Evolutionary conservation across 2,329 filamentous ascomycete genomes (phyloP), one percentile per base, ranked within the genome.

Genomic region (Fusarium buharicum): DNA sequence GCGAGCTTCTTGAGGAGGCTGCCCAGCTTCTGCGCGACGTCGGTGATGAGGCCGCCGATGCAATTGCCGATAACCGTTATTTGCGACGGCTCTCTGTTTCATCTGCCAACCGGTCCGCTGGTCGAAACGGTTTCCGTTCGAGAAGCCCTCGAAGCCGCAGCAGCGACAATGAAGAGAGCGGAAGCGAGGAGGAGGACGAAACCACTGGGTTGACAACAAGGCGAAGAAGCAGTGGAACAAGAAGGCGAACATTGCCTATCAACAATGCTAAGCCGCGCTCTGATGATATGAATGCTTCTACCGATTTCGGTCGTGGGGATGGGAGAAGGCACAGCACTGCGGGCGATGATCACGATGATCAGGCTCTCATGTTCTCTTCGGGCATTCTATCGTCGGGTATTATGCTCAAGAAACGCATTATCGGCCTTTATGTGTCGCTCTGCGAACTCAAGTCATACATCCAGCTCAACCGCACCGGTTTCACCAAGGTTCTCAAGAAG

Each of bases 401-500:
- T 65, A 94, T 93, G 70, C 79, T 99, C 63, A 98, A 98, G 83
- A 97, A 97, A 80, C 88, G 93, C 50, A 90, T 92, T 51, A 87
- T 96, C 66, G 88, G 88, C 73, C 82, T 93, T 58, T 99, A 97
- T 73, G 95, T 99, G 40, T 90, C 92, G 65, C 81, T 98, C 16
- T 97, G 94, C 78, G 95, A 97, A 76, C 86, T 99, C 70, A 96
- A 97, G 74, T 98, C 94, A 2, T 99, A 93, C 72, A 89, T 93
- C 51, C 94, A 98, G 78, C 86, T 99, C 62, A 99, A 99, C 82
- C 90, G 91, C 77, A 99, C 95, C 0, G 95, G 95, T 12, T 99
- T 99, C 78, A 87, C 89, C 71, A 99, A 99, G 78, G 93, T 96
- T 1, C 79, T 98, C 67, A 99, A 99, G 79, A 99, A 99, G 77